These are phyloP conservation scores for Leptographium radiaticola DNA, from an alignment of 2,329 filamentous ascomycete species.

Conservation along the genomic window DNA sequence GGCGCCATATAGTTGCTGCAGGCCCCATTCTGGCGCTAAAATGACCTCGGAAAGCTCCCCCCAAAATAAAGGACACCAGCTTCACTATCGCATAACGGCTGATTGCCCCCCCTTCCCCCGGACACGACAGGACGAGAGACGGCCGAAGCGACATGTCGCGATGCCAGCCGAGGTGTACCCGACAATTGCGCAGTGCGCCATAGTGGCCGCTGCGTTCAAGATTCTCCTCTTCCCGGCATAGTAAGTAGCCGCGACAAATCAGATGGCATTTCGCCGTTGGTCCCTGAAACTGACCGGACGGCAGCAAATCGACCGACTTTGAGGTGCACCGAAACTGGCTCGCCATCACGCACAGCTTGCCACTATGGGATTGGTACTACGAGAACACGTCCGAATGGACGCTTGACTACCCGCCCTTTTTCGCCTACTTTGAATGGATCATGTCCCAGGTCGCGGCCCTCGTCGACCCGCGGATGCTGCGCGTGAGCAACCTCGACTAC, in stretches of 20 bases:
- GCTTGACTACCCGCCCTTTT: conserved; percentile 95
- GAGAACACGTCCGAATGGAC: conserved; percentile 99
- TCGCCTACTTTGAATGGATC: conserved; percentile 91
- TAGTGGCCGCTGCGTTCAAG: conserved; percentile 81
- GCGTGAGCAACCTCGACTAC: conserved; percentile 68
- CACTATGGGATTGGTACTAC: conserved; percentile 84
- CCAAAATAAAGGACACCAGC: neutral
- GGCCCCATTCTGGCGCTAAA: neutral
- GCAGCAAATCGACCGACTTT: conserved; percentile 95
- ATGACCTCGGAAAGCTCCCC: neutral
- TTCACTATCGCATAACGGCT: neutral
- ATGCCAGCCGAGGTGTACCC: conserved; percentile 71
- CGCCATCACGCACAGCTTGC: conserved; percentile 82
- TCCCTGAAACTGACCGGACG: neutral
- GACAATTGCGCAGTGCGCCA: conserved; percentile 75
- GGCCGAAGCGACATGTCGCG: conserved; percentile 4
- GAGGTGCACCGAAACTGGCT: conserved; percentile 99
- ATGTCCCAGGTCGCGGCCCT: conserved; percentile 70
- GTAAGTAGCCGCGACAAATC: conserved; percentile 35
- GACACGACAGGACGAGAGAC: neutral
- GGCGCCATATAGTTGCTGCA: neutral
- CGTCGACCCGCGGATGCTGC: conserved; percentile 69
- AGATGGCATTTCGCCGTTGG: too few relatives aligned
- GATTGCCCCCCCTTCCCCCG: neutral
- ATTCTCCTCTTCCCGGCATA: conserved; percentile 88